Base-by-base conservation (phyloP, 352 stramenopile species). In the Bremia lactucae region DNA sequence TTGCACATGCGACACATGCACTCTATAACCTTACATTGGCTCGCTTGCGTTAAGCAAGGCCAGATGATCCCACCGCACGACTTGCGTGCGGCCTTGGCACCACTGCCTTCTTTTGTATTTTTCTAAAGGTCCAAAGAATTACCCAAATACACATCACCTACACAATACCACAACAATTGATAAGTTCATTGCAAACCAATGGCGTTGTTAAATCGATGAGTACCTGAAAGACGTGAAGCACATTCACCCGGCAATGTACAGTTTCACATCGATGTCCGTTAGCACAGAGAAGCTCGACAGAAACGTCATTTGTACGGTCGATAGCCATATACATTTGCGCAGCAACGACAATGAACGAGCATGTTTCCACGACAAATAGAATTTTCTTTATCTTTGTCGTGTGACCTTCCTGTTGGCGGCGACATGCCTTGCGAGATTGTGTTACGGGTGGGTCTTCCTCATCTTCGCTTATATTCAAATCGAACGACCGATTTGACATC, bases 311-410 rank as follows among this genome's bases (percentile, higher is more conserved):
- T 23, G 61, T 59, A 19, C 54, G 54, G 21, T 46, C 38, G 21
- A 78, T 53, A 2, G 55, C 68, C 24, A 75, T 63, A 48, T 75
- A 76, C 35, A 86, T 68, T 51, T 81, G 65, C 5, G 59, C 68
- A 16, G 52, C 52, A 9, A 71, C 40, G 22, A 66, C 57, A 10
- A 65, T 14, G 29, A 71, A 36, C 31, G 59, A 65, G 35, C 52
- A 57, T 5, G 49, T 57, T 34, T 66, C 56, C 2, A 67, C 56
- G 2, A 71, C 61, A 13, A 61, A 54, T 37, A 71, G 33, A 31
- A 71, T 71, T 43, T 71, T 71, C 48, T 62, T 65, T 31, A 71
- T 71, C 49, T 68, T 71, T 14, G 46, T 36, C 29, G 49, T 49
- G 40, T 71, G 61, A 11, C 61, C 58, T 10, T 71, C 42, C 13